phyloP scores from a whole-genome alignment of 1,284 basidiomycete species.

The Heliocybe sulcata region DNA sequence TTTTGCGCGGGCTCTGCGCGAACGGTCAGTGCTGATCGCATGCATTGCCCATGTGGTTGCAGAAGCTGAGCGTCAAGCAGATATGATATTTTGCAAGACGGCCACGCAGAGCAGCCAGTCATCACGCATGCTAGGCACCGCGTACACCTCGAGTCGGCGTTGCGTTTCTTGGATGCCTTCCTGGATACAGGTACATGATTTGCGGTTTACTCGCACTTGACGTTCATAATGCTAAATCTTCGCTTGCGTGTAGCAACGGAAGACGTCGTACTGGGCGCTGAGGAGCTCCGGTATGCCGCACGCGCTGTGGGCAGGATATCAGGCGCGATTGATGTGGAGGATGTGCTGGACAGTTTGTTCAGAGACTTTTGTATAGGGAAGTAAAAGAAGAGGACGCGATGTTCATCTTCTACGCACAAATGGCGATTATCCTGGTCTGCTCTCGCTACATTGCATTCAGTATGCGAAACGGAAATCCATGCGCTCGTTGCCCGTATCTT shows the following conservation, averaged over 20 bases:
- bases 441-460: slow-evolving; percentile 12
- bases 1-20: slow-evolving; percentile 45
- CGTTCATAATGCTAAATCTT: not conserved
- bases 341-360: slow-evolving; percentile 78
- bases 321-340: slow-evolving; percentile 68
- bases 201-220: slow-evolving; percentile 3
- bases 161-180: slow-evolving; percentile 62
- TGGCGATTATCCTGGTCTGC: too few species aligned
- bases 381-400: slow-evolving; percentile 21
- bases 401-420: too few species aligned
- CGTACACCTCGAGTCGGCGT: slow-evolving; percentile 62
- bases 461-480: slow-evolving; percentile 57
- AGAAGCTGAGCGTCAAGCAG: slow-evolving; percentile 18
- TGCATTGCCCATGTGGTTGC: not conserved
- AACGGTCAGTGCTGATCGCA: slow-evolving; percentile 34
- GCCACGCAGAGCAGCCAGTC: slow-evolving; percentile 40
- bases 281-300: slow-evolving; percentile 81
- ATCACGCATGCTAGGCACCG: slow-evolving; percentile 79
- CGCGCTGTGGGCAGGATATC: slow-evolving; percentile 76
- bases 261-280: slow-evolving; percentile 75
- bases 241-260: slow-evolving; percentile 25
- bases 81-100: slow-evolving; percentile 26
- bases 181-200: slow-evolving; percentile 41
- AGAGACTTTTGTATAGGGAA: slow-evolving; percentile 84
- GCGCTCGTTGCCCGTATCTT: slow-evolving; percentile 47